Evolutionary conservation across 495 filamentous ascomycete species (phyloP).

Genomic region (Penicillium bialowiezense): DNA sequence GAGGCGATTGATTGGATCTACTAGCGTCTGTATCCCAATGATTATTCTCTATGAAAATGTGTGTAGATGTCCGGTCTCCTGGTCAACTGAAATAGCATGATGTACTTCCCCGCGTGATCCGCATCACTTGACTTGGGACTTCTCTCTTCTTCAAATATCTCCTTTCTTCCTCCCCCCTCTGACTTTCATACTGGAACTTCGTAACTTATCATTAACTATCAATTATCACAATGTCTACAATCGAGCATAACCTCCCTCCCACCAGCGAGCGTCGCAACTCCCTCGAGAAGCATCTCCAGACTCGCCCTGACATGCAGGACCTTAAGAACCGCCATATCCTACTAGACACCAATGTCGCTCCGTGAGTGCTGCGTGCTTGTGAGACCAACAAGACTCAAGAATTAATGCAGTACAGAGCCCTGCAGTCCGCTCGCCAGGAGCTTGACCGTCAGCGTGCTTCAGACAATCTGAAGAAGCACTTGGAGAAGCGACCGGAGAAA

Average conservation of each 20-base stretch:
- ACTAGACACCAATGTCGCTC: conserved; percentile 67
- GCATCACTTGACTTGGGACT: conserved; percentile 15
- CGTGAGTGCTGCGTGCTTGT: conserved; percentile 37
- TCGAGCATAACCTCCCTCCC: conserved; percentile 39
- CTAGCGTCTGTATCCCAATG: neutral
- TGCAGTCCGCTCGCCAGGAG: conserved; percentile 60
- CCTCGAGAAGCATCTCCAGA: conserved; percentile 81
- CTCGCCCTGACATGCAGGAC: conserved; percentile 75
- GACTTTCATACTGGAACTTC: too few species aligned
- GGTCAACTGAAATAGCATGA: too few species aligned
- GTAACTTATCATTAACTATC: conserved; percentile 1
- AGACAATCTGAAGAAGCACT: conserved; percentile 64
- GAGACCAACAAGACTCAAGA: neutral
- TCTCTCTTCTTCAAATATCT: neutral
- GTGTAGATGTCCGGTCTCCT: too few species aligned
- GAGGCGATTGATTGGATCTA: neutral
- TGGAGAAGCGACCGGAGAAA: conserved; percentile 61
- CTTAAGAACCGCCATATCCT: conserved; percentile 74
- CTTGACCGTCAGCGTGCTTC: conserved; percentile 63
- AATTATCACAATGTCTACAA: conserved; percentile 24
- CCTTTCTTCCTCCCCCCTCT: neutral
- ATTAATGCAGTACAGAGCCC: conserved; percentile 37
- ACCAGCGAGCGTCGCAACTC: conserved; percentile 75
- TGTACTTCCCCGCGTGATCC: conserved; percentile 18
- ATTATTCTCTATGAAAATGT: too few species aligned